Percentiles rank a stretch among this genome's conserved stretches.
Conservation (phyloP, 352 stramenopile species). For the Halophytophthora batemanensis region DNA sequence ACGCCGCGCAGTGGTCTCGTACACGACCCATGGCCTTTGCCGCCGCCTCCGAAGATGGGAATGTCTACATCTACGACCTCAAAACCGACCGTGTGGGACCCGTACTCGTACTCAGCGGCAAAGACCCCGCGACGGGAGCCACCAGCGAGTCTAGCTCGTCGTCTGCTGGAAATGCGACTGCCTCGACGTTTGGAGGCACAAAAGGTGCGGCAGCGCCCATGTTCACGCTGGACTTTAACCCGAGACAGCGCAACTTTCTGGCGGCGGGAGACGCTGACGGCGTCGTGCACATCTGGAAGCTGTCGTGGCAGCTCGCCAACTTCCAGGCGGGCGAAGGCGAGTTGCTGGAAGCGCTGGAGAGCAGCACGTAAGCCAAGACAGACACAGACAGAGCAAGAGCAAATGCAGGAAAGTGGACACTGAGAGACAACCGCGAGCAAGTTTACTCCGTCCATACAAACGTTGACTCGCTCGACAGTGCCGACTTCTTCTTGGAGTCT, state of each 20-base stretch:
- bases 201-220: slow-evolving; percentile 30
- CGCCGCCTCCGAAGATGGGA: slow-evolving; percentile 63
- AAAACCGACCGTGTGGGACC: slow-evolving; percentile 48
- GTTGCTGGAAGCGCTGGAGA: slow-evolving; percentile 44
- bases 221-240: slow-evolving; percentile 78
- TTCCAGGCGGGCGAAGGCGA: slow-evolving; percentile 65
- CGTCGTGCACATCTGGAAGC: slow-evolving; percentile 78
- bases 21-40: slow-evolving; percentile 76
- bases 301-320: slow-evolving; percentile 79
- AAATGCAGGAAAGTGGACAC: too few relatives aligned
- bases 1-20: slow-evolving; percentile 68
- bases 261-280: slow-evolving; percentile 61
- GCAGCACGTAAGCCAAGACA: slow-evolving; percentile 8
- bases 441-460: too few relatives aligned
- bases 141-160: not conserved
- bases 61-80: slow-evolving; percentile 77
- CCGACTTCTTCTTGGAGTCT: too few relatives aligned
- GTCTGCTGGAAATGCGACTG: not conserved
- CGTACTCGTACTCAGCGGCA: slow-evolving; percentile 37
- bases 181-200: slow-evolving; percentile 7
- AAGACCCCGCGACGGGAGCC: slow-evolving; percentile 22
- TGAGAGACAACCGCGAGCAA: too few relatives aligned
- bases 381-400: too few relatives aligned
- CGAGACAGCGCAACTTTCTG: slow-evolving; percentile 81
- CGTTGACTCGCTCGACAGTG: too few relatives aligned